Percentiles rank a stretch among this genome's conserved stretches.
Evolutionary conservation across 352 stramenopile species (phyloP).

Genomic region (Labyrinthula sp.): DNA sequence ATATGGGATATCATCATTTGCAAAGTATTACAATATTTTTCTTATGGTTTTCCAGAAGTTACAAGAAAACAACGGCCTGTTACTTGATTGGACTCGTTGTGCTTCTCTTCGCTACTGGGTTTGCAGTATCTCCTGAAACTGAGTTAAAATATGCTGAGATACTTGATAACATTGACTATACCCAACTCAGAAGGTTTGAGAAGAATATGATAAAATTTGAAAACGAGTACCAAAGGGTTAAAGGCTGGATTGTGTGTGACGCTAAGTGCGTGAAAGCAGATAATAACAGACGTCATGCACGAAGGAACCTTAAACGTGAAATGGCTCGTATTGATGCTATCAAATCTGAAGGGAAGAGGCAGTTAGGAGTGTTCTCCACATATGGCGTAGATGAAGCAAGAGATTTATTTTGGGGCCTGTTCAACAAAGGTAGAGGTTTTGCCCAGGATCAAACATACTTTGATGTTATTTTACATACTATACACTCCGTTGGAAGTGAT

Average conservation of each 20-base stretch:
- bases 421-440: slow-evolving; percentile 42
- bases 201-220: slow-evolving; percentile 22
- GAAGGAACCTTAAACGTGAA: slow-evolving; percentile 37
- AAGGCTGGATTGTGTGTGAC: slow-evolving; percentile 48
- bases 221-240: slow-evolving; percentile 38
- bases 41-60: slow-evolving; percentile 7
- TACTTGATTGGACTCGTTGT: slow-evolving; percentile 24
- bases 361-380: slow-evolving; percentile 43
- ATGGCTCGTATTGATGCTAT: slow-evolving; percentile 39
- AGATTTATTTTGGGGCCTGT: slow-evolving; percentile 48
- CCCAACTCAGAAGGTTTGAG: slow-evolving; percentile 7
- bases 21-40: neutral
- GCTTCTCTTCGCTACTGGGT: slow-evolving; percentile 24
- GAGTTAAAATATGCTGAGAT: slow-evolving; percentile 5
- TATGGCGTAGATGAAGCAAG: slow-evolving; percentile 44
- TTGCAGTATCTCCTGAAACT: slow-evolving; percentile 16
- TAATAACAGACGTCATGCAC: slow-evolving; percentile 35
- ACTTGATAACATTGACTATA: slow-evolving; percentile 26
- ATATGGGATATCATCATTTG: neutral
- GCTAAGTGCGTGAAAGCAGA: slow-evolving; percentile 44
- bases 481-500: slow-evolving; percentile 43
- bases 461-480: slow-evolving; percentile 40
- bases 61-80: slow-evolving; percentile 14
- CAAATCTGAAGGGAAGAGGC: slow-evolving; percentile 43
- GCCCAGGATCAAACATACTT: slow-evolving; percentile 40